Percentiles rank a stretch among this genome's conserved stretches.
Conservation (phyloP, 345 rosid genomes). For the Brassica rapa region DNA sequence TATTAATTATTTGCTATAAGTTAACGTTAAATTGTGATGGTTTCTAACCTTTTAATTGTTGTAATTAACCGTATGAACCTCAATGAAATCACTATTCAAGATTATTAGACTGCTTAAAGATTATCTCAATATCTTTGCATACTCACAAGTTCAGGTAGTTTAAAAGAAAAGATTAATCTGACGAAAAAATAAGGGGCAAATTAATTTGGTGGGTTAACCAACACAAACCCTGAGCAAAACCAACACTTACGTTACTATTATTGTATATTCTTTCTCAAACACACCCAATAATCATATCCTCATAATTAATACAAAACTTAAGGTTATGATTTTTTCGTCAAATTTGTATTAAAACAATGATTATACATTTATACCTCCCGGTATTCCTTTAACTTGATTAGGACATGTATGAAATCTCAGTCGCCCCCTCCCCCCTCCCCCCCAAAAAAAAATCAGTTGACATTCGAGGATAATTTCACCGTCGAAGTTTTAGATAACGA, state of each 20-base stretch:
- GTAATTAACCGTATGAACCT: not conserved
- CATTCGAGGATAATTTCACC: too few relatives aligned
- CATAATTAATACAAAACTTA: not conserved
- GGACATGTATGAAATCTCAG: not conserved
- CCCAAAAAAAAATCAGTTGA: too few relatives aligned
- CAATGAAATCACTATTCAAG: not conserved
- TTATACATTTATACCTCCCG: not conserved
- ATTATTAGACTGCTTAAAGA: not conserved
- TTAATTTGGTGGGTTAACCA: conserved; percentile 44
- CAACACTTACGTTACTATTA: conserved; percentile 14
- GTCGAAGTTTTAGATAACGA: too few relatives aligned
- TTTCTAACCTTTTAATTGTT: not conserved
- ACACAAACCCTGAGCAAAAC: conserved; percentile 36
- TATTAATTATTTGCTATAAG: not conserved
- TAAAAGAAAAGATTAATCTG: not conserved
- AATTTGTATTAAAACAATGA: not conserved
- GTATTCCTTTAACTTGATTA: not conserved
- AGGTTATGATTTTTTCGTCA: not conserved
- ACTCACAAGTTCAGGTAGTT: not conserved
- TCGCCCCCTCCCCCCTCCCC: too few relatives aligned
- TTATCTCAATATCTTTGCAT: not conserved
- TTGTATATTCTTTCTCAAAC: conserved; percentile 1
- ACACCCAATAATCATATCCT: conserved; percentile 1
- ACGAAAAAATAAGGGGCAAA: not conserved
- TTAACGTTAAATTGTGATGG: not conserved